Conservation (phyloP, 768 basidiomycete genomes). For the Pleurotus tuoliensis region DNA sequence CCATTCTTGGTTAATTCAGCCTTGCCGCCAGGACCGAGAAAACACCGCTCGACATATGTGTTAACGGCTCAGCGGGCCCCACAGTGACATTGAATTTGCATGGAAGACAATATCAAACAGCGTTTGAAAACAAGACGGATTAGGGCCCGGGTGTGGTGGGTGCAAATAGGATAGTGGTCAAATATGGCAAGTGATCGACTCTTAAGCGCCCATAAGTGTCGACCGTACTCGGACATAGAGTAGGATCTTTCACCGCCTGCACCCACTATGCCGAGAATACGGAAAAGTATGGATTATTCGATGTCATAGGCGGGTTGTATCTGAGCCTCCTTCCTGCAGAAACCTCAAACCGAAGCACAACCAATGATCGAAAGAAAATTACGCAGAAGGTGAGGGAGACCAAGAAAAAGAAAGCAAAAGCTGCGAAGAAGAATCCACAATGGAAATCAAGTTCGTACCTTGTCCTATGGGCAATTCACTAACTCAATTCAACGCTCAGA, state of each 20-base stretch:
- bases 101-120: too few relatives aligned
- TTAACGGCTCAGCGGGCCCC: too few relatives aligned
- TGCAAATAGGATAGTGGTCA: too few relatives aligned
- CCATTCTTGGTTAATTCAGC: neutral
- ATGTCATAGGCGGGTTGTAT: neutral
- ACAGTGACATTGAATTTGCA: too few relatives aligned
- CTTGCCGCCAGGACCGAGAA: neutral
- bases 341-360: slow-evolving; percentile 79
- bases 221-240: too few relatives aligned
- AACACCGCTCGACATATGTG: neutral
- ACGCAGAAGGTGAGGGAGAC: slow-evolving; percentile 74
- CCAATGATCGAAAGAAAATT: slow-evolving; percentile 68
- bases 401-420: slow-evolving; percentile 70
- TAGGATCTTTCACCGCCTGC: too few relatives aligned
- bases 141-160: too few relatives aligned
- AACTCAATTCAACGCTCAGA: slow-evolving; percentile 34
- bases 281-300: slow-evolving; percentile 49
- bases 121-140: too few relatives aligned
- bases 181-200: too few relatives aligned
- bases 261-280: slow-evolving; percentile 47
- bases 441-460: slow-evolving; percentile 82
- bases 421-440: slow-evolving; percentile 71
- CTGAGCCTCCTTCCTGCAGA: slow-evolving; percentile 40
- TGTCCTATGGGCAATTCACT: neutral
- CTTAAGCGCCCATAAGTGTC: too few relatives aligned